Percentiles rank a stretch among this genome's conserved stretches.
These are phyloP conservation scores for Wickerhamiella musiphila DNA, from an alignment of 805 yeast species.

Conservation along the genomic window DNA sequence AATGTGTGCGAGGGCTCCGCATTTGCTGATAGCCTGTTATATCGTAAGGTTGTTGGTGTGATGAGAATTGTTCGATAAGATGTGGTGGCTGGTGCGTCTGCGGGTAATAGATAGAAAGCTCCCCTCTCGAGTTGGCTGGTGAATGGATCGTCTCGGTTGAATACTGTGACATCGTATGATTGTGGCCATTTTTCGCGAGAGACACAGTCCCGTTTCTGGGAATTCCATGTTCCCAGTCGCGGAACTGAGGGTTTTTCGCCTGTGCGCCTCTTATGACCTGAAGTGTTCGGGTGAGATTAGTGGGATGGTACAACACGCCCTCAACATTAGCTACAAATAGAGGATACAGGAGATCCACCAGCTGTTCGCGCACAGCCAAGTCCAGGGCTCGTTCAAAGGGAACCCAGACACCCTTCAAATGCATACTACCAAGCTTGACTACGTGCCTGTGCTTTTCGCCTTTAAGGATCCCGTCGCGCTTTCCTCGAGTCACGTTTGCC, in stretches of 20 bases:
- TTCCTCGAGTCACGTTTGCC: constrained; percentile 13
- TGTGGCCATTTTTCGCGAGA: too few relatives aligned
- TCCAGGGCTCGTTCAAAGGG: constrained; percentile 16
- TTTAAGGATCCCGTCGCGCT: constrained; percentile 16
- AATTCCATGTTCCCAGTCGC: constrained; percentile 10
- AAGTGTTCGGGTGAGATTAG: constrained; percentile 20
- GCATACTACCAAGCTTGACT: constrained; percentile 15
- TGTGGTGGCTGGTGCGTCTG: too few relatives aligned
- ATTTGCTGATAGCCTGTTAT: too few relatives aligned
- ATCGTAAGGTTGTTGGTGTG: too few relatives aligned
- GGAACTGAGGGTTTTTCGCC: constrained; percentile 12
- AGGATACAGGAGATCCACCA: constrained; percentile 12
- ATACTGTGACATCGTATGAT: too few relatives aligned
- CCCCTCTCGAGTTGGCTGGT: too few relatives aligned
- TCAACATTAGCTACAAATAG: constrained; percentile 14
- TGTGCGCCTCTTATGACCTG: constrained; percentile 22
- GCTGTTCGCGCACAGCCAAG: constrained; percentile 9
- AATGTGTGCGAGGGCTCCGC: too few relatives aligned
- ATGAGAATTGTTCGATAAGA: too few relatives aligned
- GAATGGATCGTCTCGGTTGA: too few relatives aligned
- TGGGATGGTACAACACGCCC: constrained; percentile 20
- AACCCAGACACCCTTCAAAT: constrained; percentile 17
- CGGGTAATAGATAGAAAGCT: too few relatives aligned
- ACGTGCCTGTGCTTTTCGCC: constrained; percentile 14
- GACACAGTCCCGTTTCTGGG: too few relatives aligned